Conservation (phyloP, 805 yeast species). For the Wickerhamomyces mucosus region DNA sequence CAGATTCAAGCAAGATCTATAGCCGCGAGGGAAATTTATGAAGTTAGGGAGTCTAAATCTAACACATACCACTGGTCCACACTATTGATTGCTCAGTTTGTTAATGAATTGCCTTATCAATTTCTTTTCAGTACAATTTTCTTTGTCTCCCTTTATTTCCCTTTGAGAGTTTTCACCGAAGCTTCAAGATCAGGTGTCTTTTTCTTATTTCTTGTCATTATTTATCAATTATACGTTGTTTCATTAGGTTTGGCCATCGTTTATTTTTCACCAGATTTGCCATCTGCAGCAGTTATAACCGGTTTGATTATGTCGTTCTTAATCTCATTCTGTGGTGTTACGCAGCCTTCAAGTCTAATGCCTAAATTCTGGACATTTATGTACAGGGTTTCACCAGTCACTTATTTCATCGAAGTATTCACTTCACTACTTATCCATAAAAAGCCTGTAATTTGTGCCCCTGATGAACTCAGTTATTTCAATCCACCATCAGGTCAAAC, state of each 20-base stretch:
- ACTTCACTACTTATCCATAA: conserved; percentile 38
- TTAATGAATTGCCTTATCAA: conserved; percentile 54
- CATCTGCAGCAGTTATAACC: conserved; percentile 53
- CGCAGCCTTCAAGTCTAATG: conserved; percentile 29
- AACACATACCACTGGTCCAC: conserved; percentile 66
- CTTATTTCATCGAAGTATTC: conserved; percentile 46
- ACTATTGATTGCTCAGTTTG: conserved; percentile 40
- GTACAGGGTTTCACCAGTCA: conserved; percentile 55
- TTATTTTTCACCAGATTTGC: conserved; percentile 53
- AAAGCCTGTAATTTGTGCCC: conserved; percentile 38
- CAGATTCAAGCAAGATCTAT: conserved; percentile 55
- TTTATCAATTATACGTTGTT: conserved; percentile 33
- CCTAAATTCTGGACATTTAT: conserved; percentile 71
- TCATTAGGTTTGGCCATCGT: conserved; percentile 40
- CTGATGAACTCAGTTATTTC: conserved; percentile 36
- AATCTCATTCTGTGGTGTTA: conserved; percentile 25
- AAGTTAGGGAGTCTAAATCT: conserved; percentile 61
- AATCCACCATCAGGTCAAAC: conserved; percentile 53
- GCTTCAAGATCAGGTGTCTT: conserved; percentile 40
- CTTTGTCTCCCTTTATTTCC: conserved; percentile 42
- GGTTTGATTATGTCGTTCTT: conserved; percentile 27
- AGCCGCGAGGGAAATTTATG: conserved; percentile 49
- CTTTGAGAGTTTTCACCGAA: conserved; percentile 29
- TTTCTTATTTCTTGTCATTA: conserved; percentile 30
- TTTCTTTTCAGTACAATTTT: conserved; percentile 37